phyloP scores from a whole-genome alignment of 1,139 yeast species.

The Tardiomyces depauwii region DNA sequence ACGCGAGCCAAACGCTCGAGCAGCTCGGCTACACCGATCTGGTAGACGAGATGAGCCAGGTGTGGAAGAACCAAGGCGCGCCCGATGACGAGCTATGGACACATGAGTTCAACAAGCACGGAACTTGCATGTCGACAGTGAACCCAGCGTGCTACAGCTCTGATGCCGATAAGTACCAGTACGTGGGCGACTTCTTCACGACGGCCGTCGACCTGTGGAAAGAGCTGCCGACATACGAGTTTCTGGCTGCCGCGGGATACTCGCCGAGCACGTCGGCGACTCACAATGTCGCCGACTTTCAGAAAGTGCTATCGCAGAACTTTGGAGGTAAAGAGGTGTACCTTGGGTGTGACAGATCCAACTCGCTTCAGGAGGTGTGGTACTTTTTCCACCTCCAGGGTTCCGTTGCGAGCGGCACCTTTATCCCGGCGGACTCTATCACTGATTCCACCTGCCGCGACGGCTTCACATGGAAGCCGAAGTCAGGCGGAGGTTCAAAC shows the following conservation, averaged over 20 bases:
- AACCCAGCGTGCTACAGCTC: conserved; percentile 53
- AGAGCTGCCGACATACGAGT: conserved; percentile 57
- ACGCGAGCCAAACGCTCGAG: conserved; percentile 43
- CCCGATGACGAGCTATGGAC: conserved; percentile 72
- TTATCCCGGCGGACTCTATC: conserved; percentile 53
- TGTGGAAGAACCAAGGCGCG: conserved; percentile 76
- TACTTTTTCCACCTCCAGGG: conserved; percentile 77
- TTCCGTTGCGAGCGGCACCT: conserved; percentile 54
- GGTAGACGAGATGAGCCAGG: conserved; percentile 41
- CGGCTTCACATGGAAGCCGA: conserved; percentile 71
- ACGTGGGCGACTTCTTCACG: conserved; percentile 71
- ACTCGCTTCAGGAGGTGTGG: conserved; percentile 81
- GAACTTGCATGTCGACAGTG: conserved; percentile 79
- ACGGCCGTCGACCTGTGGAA: conserved; percentile 54
- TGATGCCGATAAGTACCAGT: conserved; percentile 34
- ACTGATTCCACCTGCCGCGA: conserved; percentile 48
- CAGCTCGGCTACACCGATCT: conserved; percentile 42
- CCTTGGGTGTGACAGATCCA: conserved; percentile 57
- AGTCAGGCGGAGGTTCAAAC: conserved; percentile 36
- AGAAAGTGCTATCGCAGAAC: conserved; percentile 46
- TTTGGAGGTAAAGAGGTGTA: conserved; percentile 41
- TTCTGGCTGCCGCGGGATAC: conserved; percentile 57
- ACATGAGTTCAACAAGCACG: conserved; percentile 94
- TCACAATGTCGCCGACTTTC: conserved; percentile 54
- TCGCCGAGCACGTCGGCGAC: conserved; percentile 50